Evolutionary conservation across 192 early-diverging fungal genomes (phyloP).

Genomic region (Coemansia sp.): DNA sequence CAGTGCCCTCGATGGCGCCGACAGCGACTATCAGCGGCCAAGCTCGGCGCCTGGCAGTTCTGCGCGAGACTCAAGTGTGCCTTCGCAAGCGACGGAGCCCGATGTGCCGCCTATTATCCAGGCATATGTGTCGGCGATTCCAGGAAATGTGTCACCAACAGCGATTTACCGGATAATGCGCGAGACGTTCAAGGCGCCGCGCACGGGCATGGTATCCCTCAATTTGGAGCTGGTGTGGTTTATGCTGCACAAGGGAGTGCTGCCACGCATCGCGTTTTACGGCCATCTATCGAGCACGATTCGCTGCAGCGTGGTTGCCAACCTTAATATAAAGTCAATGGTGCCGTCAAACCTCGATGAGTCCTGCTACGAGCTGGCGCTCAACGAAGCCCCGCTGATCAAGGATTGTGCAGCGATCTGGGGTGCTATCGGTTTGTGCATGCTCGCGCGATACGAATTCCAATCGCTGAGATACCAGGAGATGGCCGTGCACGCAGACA

Average conservation of each 20-base stretch:
- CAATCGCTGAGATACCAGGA: constrained; percentile 51
- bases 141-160: constrained; percentile 26
- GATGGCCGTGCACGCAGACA: constrained; percentile 52
- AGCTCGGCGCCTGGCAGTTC: neutral
- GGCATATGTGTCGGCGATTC: constrained; percentile 34
- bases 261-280: constrained; percentile 47
- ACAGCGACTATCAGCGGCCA: neutral
- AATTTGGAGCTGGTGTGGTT: constrained; percentile 51
- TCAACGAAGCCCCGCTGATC: constrained; percentile 32
- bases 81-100: neutral
- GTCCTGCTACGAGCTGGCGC: constrained; percentile 48
- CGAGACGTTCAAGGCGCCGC: constrained; percentile 48
- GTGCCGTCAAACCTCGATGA: constrained; percentile 51
- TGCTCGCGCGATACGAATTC: constrained; percentile 54
- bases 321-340: constrained; percentile 33
- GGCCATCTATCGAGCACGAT: constrained; percentile 50
- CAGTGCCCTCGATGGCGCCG: neutral
- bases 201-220: constrained; percentile 52
- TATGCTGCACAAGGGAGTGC: constrained; percentile 54
- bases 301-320: constrained; percentile 42
- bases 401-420: constrained; percentile 38
- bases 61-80: neutral
- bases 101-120: constrained; percentile 31
- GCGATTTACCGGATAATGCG: constrained; percentile 48
- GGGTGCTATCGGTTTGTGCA: constrained; percentile 44